Percentiles rank a stretch among this genome's conserved stretches.
Evolutionary conservation across 192 early-diverging fungal genomes (phyloP).

Genomic region (Coemansia sp.): DNA sequence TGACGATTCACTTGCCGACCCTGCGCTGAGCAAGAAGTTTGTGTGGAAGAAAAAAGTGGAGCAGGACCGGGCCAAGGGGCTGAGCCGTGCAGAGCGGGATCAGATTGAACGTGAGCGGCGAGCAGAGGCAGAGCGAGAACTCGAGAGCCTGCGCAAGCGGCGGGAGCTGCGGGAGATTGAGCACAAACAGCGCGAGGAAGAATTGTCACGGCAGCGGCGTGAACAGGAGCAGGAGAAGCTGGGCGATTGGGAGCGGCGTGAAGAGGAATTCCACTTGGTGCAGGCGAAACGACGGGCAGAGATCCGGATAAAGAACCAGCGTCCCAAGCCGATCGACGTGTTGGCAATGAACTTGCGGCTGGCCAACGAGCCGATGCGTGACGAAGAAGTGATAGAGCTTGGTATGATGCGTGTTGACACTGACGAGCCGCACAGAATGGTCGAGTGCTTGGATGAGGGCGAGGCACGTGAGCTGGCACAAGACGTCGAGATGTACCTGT

Average conservation of each 20-base stretch:
- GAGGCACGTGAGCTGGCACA: slow-evolving; percentile 79
- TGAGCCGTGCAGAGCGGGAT: slow-evolving; percentile 58
- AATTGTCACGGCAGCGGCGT: slow-evolving; percentile 69
- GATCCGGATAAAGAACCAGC: slow-evolving; percentile 83
- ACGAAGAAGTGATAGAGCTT: slow-evolving; percentile 70
- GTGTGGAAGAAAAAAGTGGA: slow-evolving; percentile 94
- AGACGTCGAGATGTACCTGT: slow-evolving; percentile 87
- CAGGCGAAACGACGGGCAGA: slow-evolving; percentile 91
- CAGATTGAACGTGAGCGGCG: slow-evolving; percentile 56
- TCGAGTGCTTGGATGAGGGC: slow-evolving; percentile 60
- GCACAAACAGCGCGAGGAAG: slow-evolving; percentile 76
- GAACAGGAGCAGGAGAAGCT: slow-evolving; percentile 84
- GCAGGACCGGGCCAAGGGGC: slow-evolving; percentile 69
- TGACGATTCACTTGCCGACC: slow-evolving; percentile 82
- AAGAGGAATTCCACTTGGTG: slow-evolving; percentile 90
- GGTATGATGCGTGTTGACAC: slow-evolving; percentile 68
- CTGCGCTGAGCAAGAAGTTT: slow-evolving; percentile 80
- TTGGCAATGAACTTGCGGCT: slow-evolving; percentile 87
- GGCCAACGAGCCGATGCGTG: slow-evolving; percentile 66
- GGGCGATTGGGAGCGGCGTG: slow-evolving; percentile 94
- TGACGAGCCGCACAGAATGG: slow-evolving; percentile 83
- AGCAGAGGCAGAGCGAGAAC: slow-evolving; percentile 69
- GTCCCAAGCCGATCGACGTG: slow-evolving; percentile 91
- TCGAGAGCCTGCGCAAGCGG: slow-evolving; percentile 78
- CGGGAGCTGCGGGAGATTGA: slow-evolving; percentile 82